Evolutionary conservation across 441 rosid species (phyloP), one percentile per base, ranked within the genome.

Genomic region (Gossypium schwendimanii): DNA sequence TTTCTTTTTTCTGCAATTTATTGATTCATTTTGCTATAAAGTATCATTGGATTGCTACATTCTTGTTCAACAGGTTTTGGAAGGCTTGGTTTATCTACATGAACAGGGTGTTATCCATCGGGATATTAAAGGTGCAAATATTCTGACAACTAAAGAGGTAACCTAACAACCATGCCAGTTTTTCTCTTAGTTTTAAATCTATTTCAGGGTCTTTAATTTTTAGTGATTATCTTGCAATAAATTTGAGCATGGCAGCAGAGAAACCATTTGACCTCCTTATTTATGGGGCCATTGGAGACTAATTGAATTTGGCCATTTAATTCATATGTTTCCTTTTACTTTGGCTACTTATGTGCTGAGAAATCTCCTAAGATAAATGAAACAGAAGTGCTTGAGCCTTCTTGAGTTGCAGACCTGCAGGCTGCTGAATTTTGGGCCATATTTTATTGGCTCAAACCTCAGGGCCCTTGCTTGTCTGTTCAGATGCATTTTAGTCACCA

Each of bases 101-200:
- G 99, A 96, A 78, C 99, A 96, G 74, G 98, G 99, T 66, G 98
- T 96, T 73, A 96, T 96, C 70, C 99, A 96, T 83, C 92, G 99
- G 63, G 99, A 96, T 88, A 96, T 96, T 79, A 96, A 96, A 82
- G 99, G 99, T 69, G 99, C 99, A 77, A 96, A 93, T 81, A 96
- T 96, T 75, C 84, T 96, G 86, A 91, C 97, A 6, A 96, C 99
- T 26, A 96, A 96, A 79, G 98, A 96, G 93, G 99, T 93, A 69
- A 72, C 75, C 55, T 52, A 24, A 15, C 53, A 73, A 15, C 18
- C 24, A 20, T 49, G 54, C 24, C 72, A 11, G 18, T 59, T 8
- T 20, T 50, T 24, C 61, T 26, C 1, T 73, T 4, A 65, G 54
- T 47, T 66, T 26, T 67, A 14, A 60, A 4, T 23, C 12, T 52